A percentile compares a stretch with the other conserved stretches of the same genome.
Conservation (phyloP, 805 yeast genomes). For the Clavispora carvajalis region DNA sequence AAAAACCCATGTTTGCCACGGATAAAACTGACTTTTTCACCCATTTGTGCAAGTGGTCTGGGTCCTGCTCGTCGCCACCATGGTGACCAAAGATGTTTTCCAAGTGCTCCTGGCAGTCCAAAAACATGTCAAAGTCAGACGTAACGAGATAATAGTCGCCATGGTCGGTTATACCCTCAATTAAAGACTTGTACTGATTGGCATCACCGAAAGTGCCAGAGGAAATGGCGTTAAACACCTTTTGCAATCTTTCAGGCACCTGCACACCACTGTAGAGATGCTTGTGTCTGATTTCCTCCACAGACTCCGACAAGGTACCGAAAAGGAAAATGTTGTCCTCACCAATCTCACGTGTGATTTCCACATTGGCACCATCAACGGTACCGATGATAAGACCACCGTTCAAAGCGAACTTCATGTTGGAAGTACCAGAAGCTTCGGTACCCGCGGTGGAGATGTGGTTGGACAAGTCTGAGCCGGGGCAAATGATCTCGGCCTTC, state of each 20-base stretch:
- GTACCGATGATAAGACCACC: slow-evolving; percentile 95
- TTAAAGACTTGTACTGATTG: slow-evolving; percentile 59
- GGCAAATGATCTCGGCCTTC: slow-evolving; percentile 85
- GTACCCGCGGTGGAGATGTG: slow-evolving; percentile 97
- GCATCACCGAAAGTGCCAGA: slow-evolving; percentile 67
- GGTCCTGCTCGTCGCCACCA: slow-evolving; percentile 37
- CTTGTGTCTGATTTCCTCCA: slow-evolving; percentile 74
- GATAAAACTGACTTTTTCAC: slow-evolving; percentile 65
- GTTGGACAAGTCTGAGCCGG: slow-evolving; percentile 87
- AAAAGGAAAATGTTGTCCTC: slow-evolving; percentile 89
- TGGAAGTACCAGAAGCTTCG: slow-evolving; percentile 93
- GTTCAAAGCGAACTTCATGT: slow-evolving; percentile 91
- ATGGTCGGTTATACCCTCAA: slow-evolving; percentile 64
- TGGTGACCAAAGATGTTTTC: slow-evolving; percentile 60
- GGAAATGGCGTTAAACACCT: slow-evolving; percentile 65
- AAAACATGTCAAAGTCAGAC: slow-evolving; percentile 84
- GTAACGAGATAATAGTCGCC: slow-evolving; percentile 85
- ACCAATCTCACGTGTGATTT: slow-evolving; percentile 88
- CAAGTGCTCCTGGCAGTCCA: slow-evolving; percentile 73
- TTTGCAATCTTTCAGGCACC: slow-evolving; percentile 53
- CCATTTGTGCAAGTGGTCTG: slow-evolving; percentile 64
- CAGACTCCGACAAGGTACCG: slow-evolving; percentile 87
- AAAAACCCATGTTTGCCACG: slow-evolving; percentile 93
- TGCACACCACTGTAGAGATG: slow-evolving; percentile 59
- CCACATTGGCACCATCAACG: slow-evolving; percentile 95